Conservation (phyloP, 1,284 basidiomycete species). For the Boletellus sp. region DNA sequence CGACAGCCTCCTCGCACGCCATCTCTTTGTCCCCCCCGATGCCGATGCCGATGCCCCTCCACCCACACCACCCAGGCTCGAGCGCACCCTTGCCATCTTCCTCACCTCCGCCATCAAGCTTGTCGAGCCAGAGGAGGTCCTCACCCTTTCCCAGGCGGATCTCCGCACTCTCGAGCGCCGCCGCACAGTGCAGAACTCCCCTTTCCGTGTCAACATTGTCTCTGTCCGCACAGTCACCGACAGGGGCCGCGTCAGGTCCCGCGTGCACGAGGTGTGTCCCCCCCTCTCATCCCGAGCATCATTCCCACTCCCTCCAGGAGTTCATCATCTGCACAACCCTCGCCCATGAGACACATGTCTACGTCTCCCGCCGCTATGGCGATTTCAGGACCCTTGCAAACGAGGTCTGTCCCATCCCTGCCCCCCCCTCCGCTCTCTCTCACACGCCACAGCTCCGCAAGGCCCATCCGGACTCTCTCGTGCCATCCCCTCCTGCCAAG, state of each 20-base stretch:
- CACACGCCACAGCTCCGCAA: conserved; percentile 64
- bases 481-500: conserved; percentile 82
- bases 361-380: conserved; percentile 90
- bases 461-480: conserved; percentile 73
- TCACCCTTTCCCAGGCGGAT: conserved; percentile 80
- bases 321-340: conserved; percentile 90
- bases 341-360: conserved; percentile 70
- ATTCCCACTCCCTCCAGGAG: conserved; percentile 52
- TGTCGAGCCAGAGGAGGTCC: conserved; percentile 79
- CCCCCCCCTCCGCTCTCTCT: conserved; percentile 6
- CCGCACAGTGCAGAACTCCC: conserved; percentile 45
- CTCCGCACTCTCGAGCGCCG: conserved; percentile 71
- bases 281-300: conserved; percentile 8
- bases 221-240: conserved; percentile 78
- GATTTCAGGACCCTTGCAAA: conserved; percentile 87
- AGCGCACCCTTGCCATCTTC: conserved; percentile 82
- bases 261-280: conserved; percentile 72
- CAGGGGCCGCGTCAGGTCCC: conserved; percentile 79
- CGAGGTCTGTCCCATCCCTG: conserved; percentile 52
- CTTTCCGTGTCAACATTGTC: conserved; percentile 87
- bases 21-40: conserved; percentile 63
- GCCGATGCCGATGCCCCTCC: conserved; percentile 49
- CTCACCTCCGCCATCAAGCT: conserved; percentile 80
- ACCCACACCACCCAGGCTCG: conserved; percentile 66
- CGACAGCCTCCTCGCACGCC: conserved; percentile 73